Percentiles rank a stretch among this genome's conserved stretches.
These are phyloP conservation scores for Podospora pseudocomata DNA, from an alignment of 495 filamentous ascomycete species.

Conservation along the genomic window DNA sequence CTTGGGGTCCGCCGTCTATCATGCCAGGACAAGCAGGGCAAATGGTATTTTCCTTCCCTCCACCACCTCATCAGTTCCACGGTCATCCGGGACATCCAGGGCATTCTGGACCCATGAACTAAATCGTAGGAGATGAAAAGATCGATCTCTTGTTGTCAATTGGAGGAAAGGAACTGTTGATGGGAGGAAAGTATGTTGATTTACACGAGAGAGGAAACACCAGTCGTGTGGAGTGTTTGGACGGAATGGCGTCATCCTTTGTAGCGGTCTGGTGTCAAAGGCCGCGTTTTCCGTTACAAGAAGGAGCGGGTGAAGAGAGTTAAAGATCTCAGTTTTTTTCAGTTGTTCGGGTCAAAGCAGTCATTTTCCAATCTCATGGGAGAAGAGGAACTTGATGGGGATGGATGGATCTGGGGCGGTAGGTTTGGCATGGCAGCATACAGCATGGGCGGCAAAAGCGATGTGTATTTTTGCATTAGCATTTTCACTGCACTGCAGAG, in stretches of 20 bases:
- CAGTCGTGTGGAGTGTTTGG: not conserved
- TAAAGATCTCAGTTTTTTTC: too few species aligned
- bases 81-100: not conserved
- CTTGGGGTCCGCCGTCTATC: not conserved
- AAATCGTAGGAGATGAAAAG: not conserved
- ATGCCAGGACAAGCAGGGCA: not conserved
- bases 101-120: not conserved
- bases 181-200: not conserved
- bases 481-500: not conserved
- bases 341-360: too few species aligned
- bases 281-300: too few species aligned
- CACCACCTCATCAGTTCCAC: not conserved
- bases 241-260: too few species aligned
- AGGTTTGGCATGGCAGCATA: not conserved
- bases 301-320: too few species aligned
- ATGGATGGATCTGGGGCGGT: not conserved
- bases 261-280: too few species aligned
- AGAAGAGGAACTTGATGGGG: not conserved
- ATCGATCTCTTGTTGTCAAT: not conserved
- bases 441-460: too few species aligned
- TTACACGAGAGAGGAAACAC: not conserved
- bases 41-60: constrained; percentile 7
- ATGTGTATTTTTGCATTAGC: not conserved
- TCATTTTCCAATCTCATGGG: not conserved
- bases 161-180: not conserved